These are phyloP conservation scores for Solanum habrochaites DNA, from an alignment of 257 asterid species.

Conservation along the genomic window DNA sequence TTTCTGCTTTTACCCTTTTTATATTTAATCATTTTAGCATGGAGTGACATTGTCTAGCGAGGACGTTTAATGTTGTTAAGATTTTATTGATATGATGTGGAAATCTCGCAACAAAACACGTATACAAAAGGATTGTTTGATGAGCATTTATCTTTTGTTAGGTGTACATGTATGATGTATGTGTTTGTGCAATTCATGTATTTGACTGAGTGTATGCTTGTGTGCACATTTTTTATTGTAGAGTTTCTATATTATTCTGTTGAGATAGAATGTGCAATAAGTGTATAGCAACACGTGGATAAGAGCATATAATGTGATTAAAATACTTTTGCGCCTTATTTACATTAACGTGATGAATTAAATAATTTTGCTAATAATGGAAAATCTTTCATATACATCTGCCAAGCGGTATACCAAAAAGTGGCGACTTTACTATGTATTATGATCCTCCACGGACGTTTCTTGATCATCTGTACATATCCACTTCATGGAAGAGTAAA, in stretches of 20 bases:
- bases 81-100: neutral
- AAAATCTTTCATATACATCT: neutral
- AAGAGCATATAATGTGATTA: neutral
- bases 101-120: neutral
- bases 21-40: neutral
- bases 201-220: neutral
- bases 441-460: neutral
- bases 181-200: neutral
- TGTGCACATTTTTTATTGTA: neutral
- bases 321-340: neutral
- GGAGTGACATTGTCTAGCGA: neutral
- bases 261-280: neutral
- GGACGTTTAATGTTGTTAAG: neutral
- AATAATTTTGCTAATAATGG: neutral
- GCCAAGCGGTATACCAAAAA: neutral
- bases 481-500: neutral
- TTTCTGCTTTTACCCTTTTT: neutral
- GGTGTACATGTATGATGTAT: neutral
- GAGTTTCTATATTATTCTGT: neutral
- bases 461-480: neutral
- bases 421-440: neutral
- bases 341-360: neutral
- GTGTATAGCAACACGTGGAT: neutral
- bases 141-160: neutral
- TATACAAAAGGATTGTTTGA: neutral